phyloP scores from a whole-genome alignment of 2,329 filamentous ascomycete genomes.

The Harringtonia lauricola region DNA sequence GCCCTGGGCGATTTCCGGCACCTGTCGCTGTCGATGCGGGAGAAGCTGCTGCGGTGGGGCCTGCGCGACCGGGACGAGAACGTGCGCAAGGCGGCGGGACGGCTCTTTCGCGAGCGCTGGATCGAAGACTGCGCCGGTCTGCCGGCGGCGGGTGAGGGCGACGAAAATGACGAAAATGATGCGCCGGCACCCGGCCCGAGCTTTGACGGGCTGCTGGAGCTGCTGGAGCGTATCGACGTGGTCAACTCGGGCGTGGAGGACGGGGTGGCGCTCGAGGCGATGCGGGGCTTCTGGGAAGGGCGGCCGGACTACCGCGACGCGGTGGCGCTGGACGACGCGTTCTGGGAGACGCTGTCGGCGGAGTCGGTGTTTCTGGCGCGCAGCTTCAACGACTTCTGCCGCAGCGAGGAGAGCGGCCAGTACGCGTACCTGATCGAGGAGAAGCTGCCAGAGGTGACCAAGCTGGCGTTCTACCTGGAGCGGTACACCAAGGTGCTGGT shows the following conservation, averaged over 20 bases:
- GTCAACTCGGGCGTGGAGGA: constrained; percentile 82
- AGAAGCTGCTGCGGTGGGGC: constrained; percentile 92
- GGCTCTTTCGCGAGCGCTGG: constrained; percentile 91
- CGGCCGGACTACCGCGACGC: constrained; percentile 71
- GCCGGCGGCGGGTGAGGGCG: constrained; percentile 35
- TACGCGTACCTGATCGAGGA: constrained; percentile 72
- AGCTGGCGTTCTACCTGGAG: constrained; percentile 77
- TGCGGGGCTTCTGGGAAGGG: constrained; percentile 94
- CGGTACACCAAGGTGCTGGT: constrained; percentile 63
- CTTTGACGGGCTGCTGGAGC: constrained; percentile 75
- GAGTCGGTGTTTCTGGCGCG: constrained; percentile 85
- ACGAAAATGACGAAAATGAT: constrained; percentile 30
- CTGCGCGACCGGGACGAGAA: constrained; percentile 88
- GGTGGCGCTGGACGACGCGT: constrained; percentile 59
- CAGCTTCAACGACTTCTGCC: constrained; percentile 91
- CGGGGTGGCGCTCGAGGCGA: constrained; percentile 84
- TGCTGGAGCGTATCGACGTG: constrained; percentile 88
- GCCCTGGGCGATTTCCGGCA: constrained; percentile 90
- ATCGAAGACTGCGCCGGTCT: constrained; percentile 84
- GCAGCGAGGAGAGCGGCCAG: constrained; percentile 59
- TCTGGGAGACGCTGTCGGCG: constrained; percentile 71
- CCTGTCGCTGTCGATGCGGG: constrained; percentile 83
- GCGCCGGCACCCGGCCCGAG: constrained; percentile 39
- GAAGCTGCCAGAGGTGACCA: constrained; percentile 90
- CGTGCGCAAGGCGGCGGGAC: constrained; percentile 82